These are phyloP conservation scores for Lojkania enalia DNA, from an alignment of 2,329 filamentous ascomycete genomes.

Conservation along the genomic window DNA sequence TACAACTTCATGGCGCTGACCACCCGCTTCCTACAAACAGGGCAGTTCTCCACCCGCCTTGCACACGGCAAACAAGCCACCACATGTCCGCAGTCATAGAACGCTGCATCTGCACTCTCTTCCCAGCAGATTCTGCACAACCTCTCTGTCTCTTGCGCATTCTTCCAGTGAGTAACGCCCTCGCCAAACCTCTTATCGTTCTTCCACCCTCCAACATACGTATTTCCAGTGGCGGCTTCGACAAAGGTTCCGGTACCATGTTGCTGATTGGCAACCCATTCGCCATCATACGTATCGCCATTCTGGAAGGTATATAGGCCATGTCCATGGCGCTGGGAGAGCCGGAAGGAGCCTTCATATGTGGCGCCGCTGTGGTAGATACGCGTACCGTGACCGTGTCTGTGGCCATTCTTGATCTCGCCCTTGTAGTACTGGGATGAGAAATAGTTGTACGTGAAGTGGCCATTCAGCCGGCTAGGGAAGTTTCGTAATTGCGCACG, in stretches of 20 bases:
- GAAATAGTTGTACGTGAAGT: slow-evolving; percentile 58
- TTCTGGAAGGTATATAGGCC: slow-evolving; percentile 65
- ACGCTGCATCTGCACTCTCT: slow-evolving; percentile 61
- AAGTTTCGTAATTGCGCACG: slow-evolving; percentile 48
- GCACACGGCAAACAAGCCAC: slow-evolving; percentile 64
- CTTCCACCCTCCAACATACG: slow-evolving; percentile 64
- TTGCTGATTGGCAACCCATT: slow-evolving; percentile 66
- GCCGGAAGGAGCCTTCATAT: slow-evolving; percentile 59
- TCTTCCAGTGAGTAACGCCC: slow-evolving; percentile 64
- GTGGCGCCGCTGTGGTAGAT: slow-evolving; percentile 59
- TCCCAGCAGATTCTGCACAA: slow-evolving; percentile 66
- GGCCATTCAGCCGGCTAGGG: slow-evolving; percentile 47
- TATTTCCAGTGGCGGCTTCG: slow-evolving; percentile 61
- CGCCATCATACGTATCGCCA: slow-evolving; percentile 61
- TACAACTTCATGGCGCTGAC: slow-evolving; percentile 62
- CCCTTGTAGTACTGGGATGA: slow-evolving; percentile 61
- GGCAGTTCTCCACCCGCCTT: slow-evolving; percentile 61
- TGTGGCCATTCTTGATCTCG: slow-evolving; percentile 49
- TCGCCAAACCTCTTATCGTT: slow-evolving; percentile 63
- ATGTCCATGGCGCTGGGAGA: slow-evolving; percentile 58
- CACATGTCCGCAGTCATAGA: slow-evolving; percentile 67
- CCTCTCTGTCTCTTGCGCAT: slow-evolving; percentile 63
- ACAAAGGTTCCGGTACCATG: slow-evolving; percentile 62
- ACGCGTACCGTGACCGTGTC: slow-evolving; percentile 59
- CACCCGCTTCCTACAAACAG: slow-evolving; percentile 63